phyloP scores from a whole-genome alignment of 2,329 filamentous ascomycete genomes.

The Falciphora oryzae region DNA sequence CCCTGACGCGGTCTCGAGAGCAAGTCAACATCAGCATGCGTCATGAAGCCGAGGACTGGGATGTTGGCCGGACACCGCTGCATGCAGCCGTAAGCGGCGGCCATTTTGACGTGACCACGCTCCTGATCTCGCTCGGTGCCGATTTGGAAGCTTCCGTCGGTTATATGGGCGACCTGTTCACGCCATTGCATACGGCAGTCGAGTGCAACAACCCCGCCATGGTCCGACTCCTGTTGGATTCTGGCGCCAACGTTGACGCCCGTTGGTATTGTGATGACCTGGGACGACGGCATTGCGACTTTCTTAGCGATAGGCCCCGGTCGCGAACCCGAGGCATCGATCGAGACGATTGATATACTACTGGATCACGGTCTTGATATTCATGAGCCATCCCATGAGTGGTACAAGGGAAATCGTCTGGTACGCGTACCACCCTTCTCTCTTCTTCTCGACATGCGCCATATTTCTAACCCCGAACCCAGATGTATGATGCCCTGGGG shows the following conservation, averaged over 20 bases:
- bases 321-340: neutral
- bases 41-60: no score
- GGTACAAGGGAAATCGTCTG: neutral
- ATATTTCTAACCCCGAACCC: neutral
- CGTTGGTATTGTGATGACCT: neutral
- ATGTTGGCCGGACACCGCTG: no score
- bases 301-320: neutral
- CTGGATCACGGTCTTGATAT: neutral
- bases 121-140: no score
- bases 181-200: no score
- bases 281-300: neutral
- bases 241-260: neutral
- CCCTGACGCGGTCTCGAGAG: no score
- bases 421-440: neutral
- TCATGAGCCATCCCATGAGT: neutral
- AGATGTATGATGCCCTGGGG: neutral
- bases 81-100: no score
- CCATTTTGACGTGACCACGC: no score
- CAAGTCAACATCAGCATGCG: no score
- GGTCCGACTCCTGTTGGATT: neutral
- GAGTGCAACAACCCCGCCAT: neutral
- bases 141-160: no score
- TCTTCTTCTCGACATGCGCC: neutral
- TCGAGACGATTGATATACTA: neutral
- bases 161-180: no score